phyloP scores from a whole-genome alignment of 352 stramenopile genomes.

The Globisporangium mamillatum region DNA sequence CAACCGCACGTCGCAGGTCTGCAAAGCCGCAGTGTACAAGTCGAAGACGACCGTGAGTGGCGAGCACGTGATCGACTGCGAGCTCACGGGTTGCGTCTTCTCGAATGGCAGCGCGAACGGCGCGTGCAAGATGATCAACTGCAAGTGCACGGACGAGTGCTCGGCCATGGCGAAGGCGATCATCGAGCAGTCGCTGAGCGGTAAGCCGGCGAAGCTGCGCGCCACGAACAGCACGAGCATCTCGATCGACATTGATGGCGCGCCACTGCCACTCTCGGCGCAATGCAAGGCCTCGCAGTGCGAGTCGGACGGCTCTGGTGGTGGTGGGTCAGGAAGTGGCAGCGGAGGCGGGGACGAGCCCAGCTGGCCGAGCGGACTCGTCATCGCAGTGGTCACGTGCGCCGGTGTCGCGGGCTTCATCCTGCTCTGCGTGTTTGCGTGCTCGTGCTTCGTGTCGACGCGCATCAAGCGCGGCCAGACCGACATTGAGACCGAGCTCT shows the following conservation, averaged over 20 bases:
- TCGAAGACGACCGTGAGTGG: slow-evolving; percentile 36
- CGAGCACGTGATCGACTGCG: slow-evolving; percentile 73
- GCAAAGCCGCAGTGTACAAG: slow-evolving; percentile 70
- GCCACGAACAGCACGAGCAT: slow-evolving; percentile 46
- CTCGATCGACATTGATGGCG: slow-evolving; percentile 64
- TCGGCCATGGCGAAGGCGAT: slow-evolving; percentile 60
- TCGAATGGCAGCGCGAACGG: slow-evolving; percentile 34
- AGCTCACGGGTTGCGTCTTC: slow-evolving; percentile 53
- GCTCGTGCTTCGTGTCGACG: slow-evolving; percentile 35
- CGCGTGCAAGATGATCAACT: slow-evolving; percentile 49
- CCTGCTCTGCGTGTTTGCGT: slow-evolving; percentile 32
- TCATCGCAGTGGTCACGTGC: slow-evolving; percentile 37
- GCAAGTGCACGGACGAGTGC: slow-evolving; percentile 62
- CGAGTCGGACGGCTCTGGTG: slow-evolving; percentile 33
- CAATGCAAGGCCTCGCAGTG: slow-evolving; percentile 66
- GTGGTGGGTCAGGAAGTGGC: slow-evolving; percentile 27
- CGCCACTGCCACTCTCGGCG: slow-evolving; percentile 62
- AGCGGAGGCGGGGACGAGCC: slow-evolving; percentile 20
- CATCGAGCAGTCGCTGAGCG: slow-evolving; percentile 60
- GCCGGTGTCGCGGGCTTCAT: slow-evolving; percentile 25
- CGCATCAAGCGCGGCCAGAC: slow-evolving; percentile 23
- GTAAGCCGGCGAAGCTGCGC: slow-evolving; percentile 58
- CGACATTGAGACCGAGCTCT: slow-evolving; percentile 42
- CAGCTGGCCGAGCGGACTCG: slow-evolving; percentile 24
- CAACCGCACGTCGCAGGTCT: slow-evolving; percentile 48